A percentile compares a stretch with the other conserved stretches of the same genome.
These are phyloP conservation scores for Metarhizium guizhouense DNA, from an alignment of 2,329 filamentous ascomycete genomes.

Conservation along the genomic window DNA sequence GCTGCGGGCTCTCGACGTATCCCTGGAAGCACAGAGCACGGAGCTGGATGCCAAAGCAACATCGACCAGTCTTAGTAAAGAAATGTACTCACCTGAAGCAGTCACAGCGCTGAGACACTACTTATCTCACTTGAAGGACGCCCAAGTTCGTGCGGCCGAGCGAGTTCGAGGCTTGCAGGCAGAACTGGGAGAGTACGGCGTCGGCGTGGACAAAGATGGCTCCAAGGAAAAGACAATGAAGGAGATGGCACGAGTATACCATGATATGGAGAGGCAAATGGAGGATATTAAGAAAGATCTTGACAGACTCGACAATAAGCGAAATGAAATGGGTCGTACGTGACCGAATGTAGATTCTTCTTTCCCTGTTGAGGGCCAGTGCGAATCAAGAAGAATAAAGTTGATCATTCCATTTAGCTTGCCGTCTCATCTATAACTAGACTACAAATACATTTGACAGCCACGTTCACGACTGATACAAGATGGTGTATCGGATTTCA, in stretches of 20 bases:
- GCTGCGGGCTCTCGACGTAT: slow-evolving; percentile 37
- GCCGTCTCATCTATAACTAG: not conserved
- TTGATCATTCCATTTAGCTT: not conserved
- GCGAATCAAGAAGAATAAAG: not conserved
- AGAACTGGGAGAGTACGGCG: slow-evolving; percentile 42
- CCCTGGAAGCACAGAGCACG: slow-evolving; percentile 33
- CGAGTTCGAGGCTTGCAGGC: slow-evolving; percentile 29
- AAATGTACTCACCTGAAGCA: slow-evolving; percentile 37
- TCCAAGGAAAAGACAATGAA: slow-evolving; percentile 40
- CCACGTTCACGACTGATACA: not conserved
- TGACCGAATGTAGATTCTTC: not conserved
- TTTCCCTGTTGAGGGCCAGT: not conserved
- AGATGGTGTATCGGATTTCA: not conserved
- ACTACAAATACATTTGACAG: not conserved
- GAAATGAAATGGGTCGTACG: not conserved
- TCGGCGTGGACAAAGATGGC: slow-evolving; percentile 24
- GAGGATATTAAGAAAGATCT: slow-evolving; percentile 41
- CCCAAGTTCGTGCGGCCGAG: slow-evolving; percentile 35
- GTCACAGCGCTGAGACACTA: slow-evolving; percentile 37
- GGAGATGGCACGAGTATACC: slow-evolving; percentile 43
- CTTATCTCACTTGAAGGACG: slow-evolving; percentile 38
- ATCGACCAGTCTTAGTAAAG: slow-evolving; percentile 23
- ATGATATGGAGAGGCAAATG: slow-evolving; percentile 40
- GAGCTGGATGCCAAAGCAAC: slow-evolving; percentile 28
- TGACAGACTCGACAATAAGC: slow-evolving; percentile 18